A percentile compares a stretch with the other conserved stretches of the same genome.
Evolutionary conservation across 208 protist genomes (phyloP).

Genomic region (Trypanosoma cruzi): DNA sequence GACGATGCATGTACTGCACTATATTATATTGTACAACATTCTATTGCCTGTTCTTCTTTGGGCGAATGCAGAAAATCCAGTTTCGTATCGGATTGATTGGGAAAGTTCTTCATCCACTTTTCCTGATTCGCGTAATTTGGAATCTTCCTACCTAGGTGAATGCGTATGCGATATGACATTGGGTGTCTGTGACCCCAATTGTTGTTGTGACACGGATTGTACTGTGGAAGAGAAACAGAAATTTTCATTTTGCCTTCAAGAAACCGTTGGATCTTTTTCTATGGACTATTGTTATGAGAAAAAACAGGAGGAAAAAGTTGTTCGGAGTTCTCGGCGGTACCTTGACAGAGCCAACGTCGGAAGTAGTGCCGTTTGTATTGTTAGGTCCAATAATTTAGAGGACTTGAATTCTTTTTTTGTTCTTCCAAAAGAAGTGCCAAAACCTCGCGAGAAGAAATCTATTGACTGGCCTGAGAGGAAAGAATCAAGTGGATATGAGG

Average conservation of each 20-base stretch:
- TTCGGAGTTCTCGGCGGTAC: conserved; percentile 49
- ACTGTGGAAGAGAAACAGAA: conserved; percentile 22
- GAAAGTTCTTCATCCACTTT: conserved; percentile 30
- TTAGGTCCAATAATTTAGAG: conserved; percentile 61
- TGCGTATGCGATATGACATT: conserved; percentile 77
- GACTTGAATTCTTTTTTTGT: conserved; percentile 69
- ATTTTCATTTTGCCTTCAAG: conserved; percentile 62
- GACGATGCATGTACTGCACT: neutral
- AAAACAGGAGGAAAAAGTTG: conserved; percentile 31
- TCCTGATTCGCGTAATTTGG: conserved; percentile 47
- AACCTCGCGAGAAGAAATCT: conserved; percentile 17
- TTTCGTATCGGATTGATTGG: conserved; percentile 48
- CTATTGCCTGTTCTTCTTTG: neutral
- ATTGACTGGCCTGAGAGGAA: conserved; percentile 9
- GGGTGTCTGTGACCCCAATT: conserved; percentile 71
- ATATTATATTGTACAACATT: conserved; percentile 4
- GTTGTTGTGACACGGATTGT: conserved; percentile 81
- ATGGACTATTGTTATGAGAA: conserved; percentile 59
- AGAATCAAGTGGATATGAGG: neutral
- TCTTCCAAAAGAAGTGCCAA: conserved; percentile 46
- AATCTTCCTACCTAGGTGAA: conserved; percentile 73
- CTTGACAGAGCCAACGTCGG: conserved; percentile 42
- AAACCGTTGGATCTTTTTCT: conserved; percentile 47
- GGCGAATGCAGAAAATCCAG: conserved; percentile 25
- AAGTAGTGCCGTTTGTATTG: conserved; percentile 53